Evolutionary conservation across 805 yeast species (phyloP).

Genomic region (Ogataea kodamae): DNA sequence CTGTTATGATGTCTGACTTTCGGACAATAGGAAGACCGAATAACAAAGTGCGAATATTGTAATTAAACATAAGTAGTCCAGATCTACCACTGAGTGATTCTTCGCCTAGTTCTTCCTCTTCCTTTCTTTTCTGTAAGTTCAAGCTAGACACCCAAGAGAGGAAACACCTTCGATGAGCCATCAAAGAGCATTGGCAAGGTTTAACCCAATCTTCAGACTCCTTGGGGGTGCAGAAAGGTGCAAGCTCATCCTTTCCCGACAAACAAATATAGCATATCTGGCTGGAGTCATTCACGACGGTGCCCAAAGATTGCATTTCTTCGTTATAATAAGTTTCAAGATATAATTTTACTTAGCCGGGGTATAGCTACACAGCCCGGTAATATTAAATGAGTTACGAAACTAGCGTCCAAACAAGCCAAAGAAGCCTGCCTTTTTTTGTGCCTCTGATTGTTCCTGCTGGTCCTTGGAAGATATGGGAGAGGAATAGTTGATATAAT

Average conservation of each 20-base stretch:
- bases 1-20: slow-evolving; percentile 20
- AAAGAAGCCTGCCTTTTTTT: slow-evolving; percentile 64
- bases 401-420: slow-evolving; percentile 61
- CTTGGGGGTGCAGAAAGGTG: slow-evolving; percentile 29
- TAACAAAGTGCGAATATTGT: slow-evolving; percentile 14
- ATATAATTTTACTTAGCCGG: not conserved
- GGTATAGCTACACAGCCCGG: slow-evolving; percentile 5
- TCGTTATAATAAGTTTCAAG: not conserved
- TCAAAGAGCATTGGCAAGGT: slow-evolving; percentile 43
- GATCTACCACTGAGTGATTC: slow-evolving; percentile 1
- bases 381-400: no score
- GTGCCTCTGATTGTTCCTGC: slow-evolving; percentile 8
- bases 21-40: slow-evolving; percentile 19
- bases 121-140: slow-evolving; percentile 22
- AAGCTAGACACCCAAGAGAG: slow-evolving; percentile 39
- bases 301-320: slow-evolving; percentile 20
- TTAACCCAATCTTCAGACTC: slow-evolving; percentile 40
- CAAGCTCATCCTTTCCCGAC: slow-evolving; percentile 30
- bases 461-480: slow-evolving; percentile 8
- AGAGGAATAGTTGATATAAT: slow-evolving; percentile 57
- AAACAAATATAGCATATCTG: slow-evolving; percentile 31
- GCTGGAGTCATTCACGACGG: slow-evolving; percentile 11
- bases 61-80: slow-evolving; percentile 15
- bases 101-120: slow-evolving; percentile 4
- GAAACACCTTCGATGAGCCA: slow-evolving; percentile 45